phyloP scores from a whole-genome alignment of 192 early-diverging fungal genomes.

The Rhizophagus sp. region DNA sequence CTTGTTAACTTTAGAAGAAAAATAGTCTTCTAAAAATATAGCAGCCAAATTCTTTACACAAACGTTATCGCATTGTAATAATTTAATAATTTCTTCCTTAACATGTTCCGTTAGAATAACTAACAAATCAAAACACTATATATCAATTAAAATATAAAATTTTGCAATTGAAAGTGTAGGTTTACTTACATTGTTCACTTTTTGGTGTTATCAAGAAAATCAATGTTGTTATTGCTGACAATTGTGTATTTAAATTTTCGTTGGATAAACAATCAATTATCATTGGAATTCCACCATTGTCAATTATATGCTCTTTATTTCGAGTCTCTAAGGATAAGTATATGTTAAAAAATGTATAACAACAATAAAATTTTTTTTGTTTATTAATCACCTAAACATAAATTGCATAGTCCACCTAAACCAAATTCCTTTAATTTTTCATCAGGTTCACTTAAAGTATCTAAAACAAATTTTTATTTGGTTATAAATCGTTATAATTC shows the following conservation, averaged over 20 bases:
- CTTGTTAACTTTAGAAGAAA: background rate
- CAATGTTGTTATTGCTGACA: conserved; percentile 8
- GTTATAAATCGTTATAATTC: background rate
- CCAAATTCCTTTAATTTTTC: conserved; percentile 29
- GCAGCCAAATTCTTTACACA: conserved; percentile 8
- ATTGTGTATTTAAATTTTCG: conserved; percentile 16
- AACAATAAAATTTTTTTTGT: background rate
- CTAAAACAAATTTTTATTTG: conserved; percentile 6
- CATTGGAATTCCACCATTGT: conserved; percentile 24
- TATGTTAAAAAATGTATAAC: background rate
- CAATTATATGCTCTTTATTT: conserved; percentile 24
- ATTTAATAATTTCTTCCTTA: background rate
- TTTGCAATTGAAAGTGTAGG: background rate
- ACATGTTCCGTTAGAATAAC: conserved; percentile 15
- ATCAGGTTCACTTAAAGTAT: conserved; percentile 23
- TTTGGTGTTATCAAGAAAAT: conserved; percentile 17
- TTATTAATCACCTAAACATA: conserved; percentile 20
- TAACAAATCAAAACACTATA: background rate
- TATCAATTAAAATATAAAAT: background rate
- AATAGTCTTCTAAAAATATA: conserved; percentile 26
- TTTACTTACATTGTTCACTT: background rate
- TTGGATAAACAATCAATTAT: conserved; percentile 23
- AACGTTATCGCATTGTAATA: conserved; percentile 1
- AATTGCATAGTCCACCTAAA: conserved; percentile 31
- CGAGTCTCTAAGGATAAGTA: background rate